phyloP scores from a whole-genome alignment of 1,284 basidiomycete species.

The Tetrapyrgos nigripes region DNA sequence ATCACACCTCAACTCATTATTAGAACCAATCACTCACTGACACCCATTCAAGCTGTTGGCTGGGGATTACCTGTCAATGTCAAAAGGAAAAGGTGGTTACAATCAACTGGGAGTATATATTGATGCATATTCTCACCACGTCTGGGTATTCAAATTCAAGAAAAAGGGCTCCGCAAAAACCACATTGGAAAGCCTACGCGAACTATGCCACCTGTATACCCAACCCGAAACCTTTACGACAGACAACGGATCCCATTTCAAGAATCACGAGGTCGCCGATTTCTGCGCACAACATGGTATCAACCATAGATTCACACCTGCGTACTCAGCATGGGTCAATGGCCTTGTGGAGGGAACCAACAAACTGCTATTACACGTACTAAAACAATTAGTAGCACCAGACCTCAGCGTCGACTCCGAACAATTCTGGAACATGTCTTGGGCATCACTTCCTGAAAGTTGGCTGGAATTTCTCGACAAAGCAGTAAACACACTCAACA shows the following conservation, averaged over 20 bases:
- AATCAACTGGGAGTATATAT: conserved; percentile 30
- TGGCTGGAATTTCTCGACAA: conserved; percentile 38
- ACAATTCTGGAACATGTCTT: conserved; percentile 11
- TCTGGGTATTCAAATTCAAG: too few species aligned
- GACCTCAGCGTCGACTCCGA: conserved; percentile 32
- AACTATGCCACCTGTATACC: conserved; percentile 28
- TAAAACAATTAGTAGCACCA: conserved; percentile 37
- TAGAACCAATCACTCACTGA: conserved; percentile 40
- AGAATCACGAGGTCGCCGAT: conserved; percentile 34
- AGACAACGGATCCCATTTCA: conserved; percentile 45
- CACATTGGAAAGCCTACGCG: conserved; percentile 23
- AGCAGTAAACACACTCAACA: conserved; percentile 33
- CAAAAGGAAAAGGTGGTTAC: conserved; percentile 38
- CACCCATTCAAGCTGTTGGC: conserved; percentile 43
- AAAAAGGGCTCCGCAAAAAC: conserved; percentile 33
- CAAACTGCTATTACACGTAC: conserved; percentile 30
- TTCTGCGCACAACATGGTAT: conserved; percentile 32
- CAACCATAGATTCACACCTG: conserved; percentile 27
- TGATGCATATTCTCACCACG: conserved; percentile 31
- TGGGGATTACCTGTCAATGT: conserved; percentile 39
- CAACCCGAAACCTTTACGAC: conserved; percentile 41
- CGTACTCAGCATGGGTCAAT: conserved; percentile 48
- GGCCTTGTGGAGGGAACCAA: conserved; percentile 42
- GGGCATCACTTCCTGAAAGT: conserved; percentile 14
- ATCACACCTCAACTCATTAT: conserved; percentile 30